phyloP scores from a whole-genome alignment of 2,329 filamentous ascomycete genomes.

The Ophiocordyceps camponoti-leonardi region DNA sequence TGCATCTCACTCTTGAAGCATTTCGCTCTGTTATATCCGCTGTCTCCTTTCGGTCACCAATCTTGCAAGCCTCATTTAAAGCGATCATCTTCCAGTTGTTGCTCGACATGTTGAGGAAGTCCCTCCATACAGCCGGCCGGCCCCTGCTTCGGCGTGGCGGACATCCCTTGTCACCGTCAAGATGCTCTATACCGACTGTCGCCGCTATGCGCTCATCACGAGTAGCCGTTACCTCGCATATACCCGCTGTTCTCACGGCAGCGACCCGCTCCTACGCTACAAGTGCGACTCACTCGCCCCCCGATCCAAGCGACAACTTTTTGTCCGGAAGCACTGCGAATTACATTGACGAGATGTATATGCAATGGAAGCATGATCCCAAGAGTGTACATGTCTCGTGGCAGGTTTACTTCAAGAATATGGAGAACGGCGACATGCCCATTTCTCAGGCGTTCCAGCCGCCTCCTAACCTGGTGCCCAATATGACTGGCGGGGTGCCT shows the following conservation, averaged over 20 bases:
- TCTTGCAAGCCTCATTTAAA: not conserved
- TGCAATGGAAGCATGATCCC: conserved; percentile 91
- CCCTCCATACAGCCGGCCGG: conserved; percentile 46
- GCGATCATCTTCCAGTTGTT: conserved; percentile 1
- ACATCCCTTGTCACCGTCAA: conserved; percentile 22
- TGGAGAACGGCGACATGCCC: conserved; percentile 96
- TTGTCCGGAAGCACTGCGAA: conserved; percentile 92
- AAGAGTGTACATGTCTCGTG: conserved; percentile 92
- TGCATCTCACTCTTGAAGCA: not conserved
- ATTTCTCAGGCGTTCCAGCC: conserved; percentile 94
- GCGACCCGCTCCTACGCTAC: conserved; percentile 37
- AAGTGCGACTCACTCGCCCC: conserved; percentile 31
- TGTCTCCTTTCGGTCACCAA: not conserved
- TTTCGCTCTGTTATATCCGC: not conserved
- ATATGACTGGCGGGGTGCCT: conserved; percentile 61
- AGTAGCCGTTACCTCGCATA: conserved; percentile 23
- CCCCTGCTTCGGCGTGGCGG: conserved; percentile 40
- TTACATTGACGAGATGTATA: conserved; percentile 99
- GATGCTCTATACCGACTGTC: conserved; percentile 24
- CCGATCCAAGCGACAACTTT: conserved; percentile 88
- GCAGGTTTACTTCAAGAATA: conserved; percentile 99
- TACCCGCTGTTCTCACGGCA: conserved; percentile 24
- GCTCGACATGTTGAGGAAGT: conserved; percentile 54
- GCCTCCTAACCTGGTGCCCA: conserved; percentile 78
- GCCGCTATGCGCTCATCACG: conserved; percentile 23